Conservation (phyloP, 139 green algal genomes). For the Pycnococcus provasolii region DNA sequence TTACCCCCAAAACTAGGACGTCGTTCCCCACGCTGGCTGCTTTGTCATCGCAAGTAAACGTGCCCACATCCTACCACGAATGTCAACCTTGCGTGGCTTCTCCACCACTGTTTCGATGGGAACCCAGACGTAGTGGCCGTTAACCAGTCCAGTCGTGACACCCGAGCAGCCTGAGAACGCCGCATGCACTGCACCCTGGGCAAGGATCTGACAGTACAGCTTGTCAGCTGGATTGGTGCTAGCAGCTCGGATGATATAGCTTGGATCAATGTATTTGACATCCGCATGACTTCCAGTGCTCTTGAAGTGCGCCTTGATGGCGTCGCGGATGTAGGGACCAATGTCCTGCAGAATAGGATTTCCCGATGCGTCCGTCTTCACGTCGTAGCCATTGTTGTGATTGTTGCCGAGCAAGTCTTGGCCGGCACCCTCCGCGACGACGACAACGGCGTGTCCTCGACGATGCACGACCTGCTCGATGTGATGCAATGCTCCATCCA, state of each 20-base stretch:
- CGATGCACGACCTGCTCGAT: slow-evolving; percentile 68
- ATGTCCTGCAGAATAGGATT: slow-evolving; percentile 55
- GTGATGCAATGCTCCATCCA: slow-evolving; percentile 65
- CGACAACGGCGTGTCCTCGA: slow-evolving; percentile 52
- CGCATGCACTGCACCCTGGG: slow-evolving; percentile 47
- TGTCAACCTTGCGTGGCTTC: slow-evolving; percentile 14
- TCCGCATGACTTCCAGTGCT: slow-evolving; percentile 22
- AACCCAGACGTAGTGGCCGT: slow-evolving; percentile 89
- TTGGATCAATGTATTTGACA: slow-evolving; percentile 91
- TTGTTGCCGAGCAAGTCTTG: slow-evolving; percentile 27
- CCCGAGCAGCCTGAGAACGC: slow-evolving; percentile 87
- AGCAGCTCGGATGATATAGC: slow-evolving; percentile 83
- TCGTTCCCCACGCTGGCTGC: not conserved
- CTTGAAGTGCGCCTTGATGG: slow-evolving; percentile 54
- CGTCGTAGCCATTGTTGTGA: not conserved
- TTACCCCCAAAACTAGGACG: too few species aligned
- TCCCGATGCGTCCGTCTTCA: slow-evolving; percentile 32
- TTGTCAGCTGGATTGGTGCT: slow-evolving; percentile 71
- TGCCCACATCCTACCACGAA: slow-evolving; percentile 14
- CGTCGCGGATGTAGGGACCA: slow-evolving; percentile 51
- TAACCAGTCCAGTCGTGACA: slow-evolving; percentile 83
- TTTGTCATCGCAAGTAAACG: slow-evolving; percentile 5
- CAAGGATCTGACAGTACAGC: slow-evolving; percentile 57
- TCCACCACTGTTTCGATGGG: slow-evolving; percentile 41
- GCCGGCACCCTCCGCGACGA: slow-evolving; percentile 82